These are phyloP conservation scores for Crithidia thermophila DNA, from an alignment of 208 protist genomes.

Conservation along the genomic window DNA sequence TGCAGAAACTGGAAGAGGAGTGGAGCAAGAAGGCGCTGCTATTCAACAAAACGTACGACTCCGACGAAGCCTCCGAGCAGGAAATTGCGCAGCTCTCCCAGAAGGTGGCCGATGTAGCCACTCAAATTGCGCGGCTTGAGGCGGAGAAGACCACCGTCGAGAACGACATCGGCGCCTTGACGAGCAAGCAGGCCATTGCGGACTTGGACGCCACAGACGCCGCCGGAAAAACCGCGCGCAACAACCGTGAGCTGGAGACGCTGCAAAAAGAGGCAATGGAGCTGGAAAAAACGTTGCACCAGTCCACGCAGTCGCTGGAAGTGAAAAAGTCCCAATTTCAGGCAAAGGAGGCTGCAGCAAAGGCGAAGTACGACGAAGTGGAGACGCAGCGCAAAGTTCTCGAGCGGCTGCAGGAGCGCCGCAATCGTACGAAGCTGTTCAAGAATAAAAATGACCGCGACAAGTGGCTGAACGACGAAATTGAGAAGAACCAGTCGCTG, in stretches of 20 bases:
- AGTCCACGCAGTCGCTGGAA: slow-evolving; percentile 35
- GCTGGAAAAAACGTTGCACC: slow-evolving; percentile 46
- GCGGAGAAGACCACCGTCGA: slow-evolving; percentile 54
- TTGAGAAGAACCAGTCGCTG: slow-evolving; percentile 63
- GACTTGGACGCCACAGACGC: slow-evolving; percentile 71
- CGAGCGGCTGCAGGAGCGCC: slow-evolving; percentile 86
- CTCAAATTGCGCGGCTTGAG: slow-evolving; percentile 56
- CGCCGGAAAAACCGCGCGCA: slow-evolving; percentile 34
- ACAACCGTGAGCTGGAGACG: slow-evolving; percentile 44
- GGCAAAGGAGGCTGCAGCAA: slow-evolving; percentile 37
- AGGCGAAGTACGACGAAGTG: slow-evolving; percentile 42
- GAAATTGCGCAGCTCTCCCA: slow-evolving; percentile 40
- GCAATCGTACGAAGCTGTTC: slow-evolving; percentile 92
- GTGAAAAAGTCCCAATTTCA: slow-evolving; percentile 38
- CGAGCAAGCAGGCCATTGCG: slow-evolving; percentile 60
- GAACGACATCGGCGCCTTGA: slow-evolving; percentile 55
- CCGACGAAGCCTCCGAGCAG: slow-evolving; percentile 45
- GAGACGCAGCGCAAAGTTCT: slow-evolving; percentile 53
- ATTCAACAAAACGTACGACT: slow-evolving; percentile 53
- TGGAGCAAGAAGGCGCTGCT: slow-evolving; percentile 40
- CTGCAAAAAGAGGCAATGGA: slow-evolving; percentile 67
- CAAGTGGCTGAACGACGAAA: slow-evolving; percentile 86
- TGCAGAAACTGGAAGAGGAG: slow-evolving; percentile 61
- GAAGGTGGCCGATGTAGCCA: slow-evolving; percentile 44
- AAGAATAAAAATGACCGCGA: slow-evolving; percentile 90